Evolutionary conservation across 2,329 filamentous ascomycete species (phyloP).

Genomic region (Didymella pinodella): DNA sequence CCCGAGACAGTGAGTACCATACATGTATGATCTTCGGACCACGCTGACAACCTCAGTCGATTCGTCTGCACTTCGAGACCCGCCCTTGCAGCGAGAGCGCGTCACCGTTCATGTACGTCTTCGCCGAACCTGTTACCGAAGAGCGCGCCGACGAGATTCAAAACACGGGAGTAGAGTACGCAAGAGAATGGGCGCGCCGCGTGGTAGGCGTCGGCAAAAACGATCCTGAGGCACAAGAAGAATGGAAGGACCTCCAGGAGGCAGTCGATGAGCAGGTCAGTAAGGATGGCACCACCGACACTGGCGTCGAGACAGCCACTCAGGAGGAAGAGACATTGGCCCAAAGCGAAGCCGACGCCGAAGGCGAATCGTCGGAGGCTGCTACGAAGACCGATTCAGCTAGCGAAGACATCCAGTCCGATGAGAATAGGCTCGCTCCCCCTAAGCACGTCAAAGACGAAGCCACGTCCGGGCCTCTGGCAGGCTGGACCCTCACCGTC

Average conservation of each 20-base stretch:
- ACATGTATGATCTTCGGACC: too few relatives aligned
- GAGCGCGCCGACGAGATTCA: constrained; percentile 79
- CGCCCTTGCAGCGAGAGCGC: constrained; percentile 57
- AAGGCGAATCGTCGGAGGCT: constrained; percentile 16
- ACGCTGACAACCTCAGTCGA: constrained; percentile 57
- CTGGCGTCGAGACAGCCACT: constrained; percentile 3
- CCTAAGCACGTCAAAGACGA: constrained; percentile 2
- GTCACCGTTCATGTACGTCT: constrained; percentile 82
- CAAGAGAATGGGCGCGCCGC: constrained; percentile 72
- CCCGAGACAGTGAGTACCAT: constrained; percentile 64
- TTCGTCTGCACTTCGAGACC: constrained; percentile 85
- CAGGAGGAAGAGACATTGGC: background rate
- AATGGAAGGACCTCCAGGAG: constrained; percentile 45
- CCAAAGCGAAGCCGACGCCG: background rate
- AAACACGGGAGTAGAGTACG: constrained; percentile 66
- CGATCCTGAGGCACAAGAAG: constrained; percentile 39
- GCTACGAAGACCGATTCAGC: background rate
- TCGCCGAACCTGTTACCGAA: constrained; percentile 82
- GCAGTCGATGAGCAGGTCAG: constrained; percentile 44
- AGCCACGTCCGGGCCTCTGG: constrained; percentile 51
- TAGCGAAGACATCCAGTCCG: constrained; percentile 21
- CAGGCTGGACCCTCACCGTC: constrained; percentile 76
- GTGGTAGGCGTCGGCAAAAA: constrained; percentile 58
- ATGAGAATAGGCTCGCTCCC: constrained; percentile 2
- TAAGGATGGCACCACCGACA: constrained; percentile 29